A percentile compares a stretch with the other conserved stretches of the same genome.
These are phyloP conservation scores for Raffaelea arxii DNA, from an alignment of 2,329 filamentous ascomycete genomes.

Conservation along the genomic window DNA sequence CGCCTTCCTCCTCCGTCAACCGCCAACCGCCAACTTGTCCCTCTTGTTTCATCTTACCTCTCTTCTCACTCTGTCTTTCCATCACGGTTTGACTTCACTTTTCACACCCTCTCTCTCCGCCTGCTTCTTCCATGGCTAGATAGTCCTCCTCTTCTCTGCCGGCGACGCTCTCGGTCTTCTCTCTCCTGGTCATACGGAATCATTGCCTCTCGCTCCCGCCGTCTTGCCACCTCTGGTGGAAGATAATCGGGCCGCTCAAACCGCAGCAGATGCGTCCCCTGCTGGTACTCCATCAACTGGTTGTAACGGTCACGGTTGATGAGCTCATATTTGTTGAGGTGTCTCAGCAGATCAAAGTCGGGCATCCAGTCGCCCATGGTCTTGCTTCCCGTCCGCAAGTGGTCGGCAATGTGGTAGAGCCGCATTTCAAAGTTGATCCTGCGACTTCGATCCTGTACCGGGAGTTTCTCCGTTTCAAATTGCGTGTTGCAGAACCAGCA, in stretches of 20 bases:
- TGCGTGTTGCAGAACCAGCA: conserved; percentile 42
- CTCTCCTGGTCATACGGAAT: conserved; percentile 1
- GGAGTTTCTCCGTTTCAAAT: conserved; percentile 18
- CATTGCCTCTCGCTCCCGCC: not conserved
- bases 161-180: conserved; percentile 1
- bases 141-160: not conserved
- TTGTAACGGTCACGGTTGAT: conserved; percentile 18
- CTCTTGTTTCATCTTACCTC: too few relatives aligned
- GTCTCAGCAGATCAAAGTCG: conserved; percentile 30
- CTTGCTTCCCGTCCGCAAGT: conserved; percentile 24
- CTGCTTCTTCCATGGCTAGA: not conserved
- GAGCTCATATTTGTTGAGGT: conserved; percentile 20
- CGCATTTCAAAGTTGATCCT: conserved; percentile 25
- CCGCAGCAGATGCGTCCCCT: not conserved
- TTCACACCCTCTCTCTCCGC: not conserved
- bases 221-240: not conserved
- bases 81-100: not conserved
- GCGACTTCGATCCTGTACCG: conserved; percentile 4
- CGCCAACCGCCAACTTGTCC: too few relatives aligned
- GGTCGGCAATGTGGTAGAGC: conserved; percentile 39
- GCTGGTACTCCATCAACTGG: conserved; percentile 1
- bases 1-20: too few relatives aligned
- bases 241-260: conserved; percentile 1
- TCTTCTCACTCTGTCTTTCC: too few relatives aligned
- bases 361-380: conserved; percentile 19